Conservation (phyloP, 2,329 filamentous ascomycete genomes). For the Alternaria infectoria region DNA sequence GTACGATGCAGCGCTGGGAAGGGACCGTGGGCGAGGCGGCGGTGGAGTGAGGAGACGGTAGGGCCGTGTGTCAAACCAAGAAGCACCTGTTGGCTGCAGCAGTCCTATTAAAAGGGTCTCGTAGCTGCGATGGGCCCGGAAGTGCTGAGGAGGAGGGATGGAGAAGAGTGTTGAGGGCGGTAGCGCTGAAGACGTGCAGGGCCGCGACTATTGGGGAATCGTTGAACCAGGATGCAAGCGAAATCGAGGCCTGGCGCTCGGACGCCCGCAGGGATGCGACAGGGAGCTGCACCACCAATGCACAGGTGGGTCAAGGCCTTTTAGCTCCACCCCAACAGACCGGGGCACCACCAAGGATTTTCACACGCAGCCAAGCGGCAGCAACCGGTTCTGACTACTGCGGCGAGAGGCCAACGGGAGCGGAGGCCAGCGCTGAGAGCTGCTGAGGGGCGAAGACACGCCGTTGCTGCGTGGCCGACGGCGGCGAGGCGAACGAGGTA, state of each 20-base stretch:
- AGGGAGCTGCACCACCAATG: slow-evolving; percentile 32
- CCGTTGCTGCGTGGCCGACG: slow-evolving; percentile 13
- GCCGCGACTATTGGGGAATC: slow-evolving; percentile 40
- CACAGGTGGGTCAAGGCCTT: slow-evolving; percentile 29
- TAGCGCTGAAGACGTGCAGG: slow-evolving; percentile 40
- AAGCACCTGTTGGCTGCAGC: slow-evolving; percentile 20
- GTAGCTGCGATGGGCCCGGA: slow-evolving; percentile 44
- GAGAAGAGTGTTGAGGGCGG: slow-evolving; percentile 43
- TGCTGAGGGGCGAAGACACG: slow-evolving; percentile 4
- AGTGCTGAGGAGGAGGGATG: slow-evolving; percentile 33
- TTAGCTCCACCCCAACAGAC: slow-evolving; percentile 43
- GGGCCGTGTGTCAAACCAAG: slow-evolving; percentile 21
- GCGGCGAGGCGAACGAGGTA: slow-evolving; percentile 22
- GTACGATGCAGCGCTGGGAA: slow-evolving; percentile 20
- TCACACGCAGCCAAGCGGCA: slow-evolving; percentile 37
- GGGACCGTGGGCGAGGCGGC: slow-evolving; percentile 27
- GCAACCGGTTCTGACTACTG: slow-evolving; percentile 30
- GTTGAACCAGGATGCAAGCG: slow-evolving; percentile 36
- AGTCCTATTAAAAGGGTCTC: slow-evolving; percentile 38
- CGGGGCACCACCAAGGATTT: slow-evolving; percentile 38
- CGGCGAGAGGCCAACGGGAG: slow-evolving; percentile 11
- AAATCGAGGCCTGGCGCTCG: slow-evolving; percentile 35
- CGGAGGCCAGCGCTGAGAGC: slow-evolving; percentile 15
- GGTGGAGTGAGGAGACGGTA: slow-evolving; percentile 20
- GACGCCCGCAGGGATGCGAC: slow-evolving; percentile 17